Conservation (phyloP, 192 early-diverging fungal genomes). For the Mortierella antarctica region DNA sequence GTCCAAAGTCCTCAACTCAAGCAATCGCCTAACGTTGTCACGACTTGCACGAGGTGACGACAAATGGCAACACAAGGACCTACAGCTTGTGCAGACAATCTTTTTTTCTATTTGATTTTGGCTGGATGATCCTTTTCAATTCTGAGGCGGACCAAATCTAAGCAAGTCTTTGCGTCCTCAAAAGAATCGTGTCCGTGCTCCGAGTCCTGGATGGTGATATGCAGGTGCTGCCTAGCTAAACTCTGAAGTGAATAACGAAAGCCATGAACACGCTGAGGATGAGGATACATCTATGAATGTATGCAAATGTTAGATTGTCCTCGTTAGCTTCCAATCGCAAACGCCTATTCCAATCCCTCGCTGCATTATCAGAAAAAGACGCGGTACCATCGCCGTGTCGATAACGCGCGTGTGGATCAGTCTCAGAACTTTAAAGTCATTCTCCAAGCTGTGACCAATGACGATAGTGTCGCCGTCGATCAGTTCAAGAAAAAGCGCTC, state of each 20-base stretch:
- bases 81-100: too few species aligned
- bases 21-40: too few species aligned
- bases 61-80: too few species aligned
- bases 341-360: not conserved
- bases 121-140: slow-evolving; percentile 34
- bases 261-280: slow-evolving; percentile 55
- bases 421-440: slow-evolving; percentile 41
- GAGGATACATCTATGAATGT: slow-evolving; percentile 59
- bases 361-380: not conserved
- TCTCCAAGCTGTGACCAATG: slow-evolving; percentile 69
- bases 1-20: too few species aligned
- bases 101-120: slow-evolving; percentile 3
- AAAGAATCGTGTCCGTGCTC: slow-evolving; percentile 69
- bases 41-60: too few species aligned
- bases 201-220: slow-evolving; percentile 64
- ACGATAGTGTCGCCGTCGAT: slow-evolving; percentile 67
- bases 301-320: too few species aligned
- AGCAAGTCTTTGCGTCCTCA: slow-evolving; percentile 68
- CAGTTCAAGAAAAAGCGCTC: slow-evolving; percentile 49
- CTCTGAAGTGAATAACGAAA: slow-evolving; percentile 61
- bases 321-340: not conserved
- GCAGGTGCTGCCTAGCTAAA: slow-evolving; percentile 62
- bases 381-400: slow-evolving; percentile 56
- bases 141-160: slow-evolving; percentile 63
- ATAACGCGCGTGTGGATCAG: slow-evolving; percentile 54